Conservation (phyloP, 768 basidiomycete genomes). For the Lactifluus rugatus region DNA sequence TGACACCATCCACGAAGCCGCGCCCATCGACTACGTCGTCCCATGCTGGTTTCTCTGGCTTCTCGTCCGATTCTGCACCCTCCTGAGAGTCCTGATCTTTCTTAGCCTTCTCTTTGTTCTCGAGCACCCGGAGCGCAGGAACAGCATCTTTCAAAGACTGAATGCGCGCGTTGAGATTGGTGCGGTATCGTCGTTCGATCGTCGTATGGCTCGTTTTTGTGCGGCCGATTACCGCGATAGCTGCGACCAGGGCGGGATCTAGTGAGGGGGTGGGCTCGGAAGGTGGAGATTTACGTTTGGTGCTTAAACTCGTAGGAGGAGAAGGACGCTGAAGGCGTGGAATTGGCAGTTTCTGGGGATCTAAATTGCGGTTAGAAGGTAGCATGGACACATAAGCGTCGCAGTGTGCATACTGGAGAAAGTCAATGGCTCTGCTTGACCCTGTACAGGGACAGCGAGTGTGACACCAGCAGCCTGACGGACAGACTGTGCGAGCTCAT, state of each 20-base stretch:
- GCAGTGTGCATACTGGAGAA: conserved; percentile 17
- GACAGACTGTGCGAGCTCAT: conserved; percentile 31
- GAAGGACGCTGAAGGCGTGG: conserved; percentile 42
- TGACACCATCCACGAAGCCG: conserved; percentile 87
- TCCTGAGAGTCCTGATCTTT: conserved; percentile 8
- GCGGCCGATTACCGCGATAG: conserved; percentile 28
- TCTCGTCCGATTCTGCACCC: not conserved
- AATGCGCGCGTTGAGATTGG: conserved; percentile 81
- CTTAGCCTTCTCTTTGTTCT: conserved; percentile 37
- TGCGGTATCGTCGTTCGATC: conserved; percentile 81
- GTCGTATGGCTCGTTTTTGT: conserved; percentile 88
- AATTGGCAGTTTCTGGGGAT: conserved; percentile 33
- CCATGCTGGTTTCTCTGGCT: conserved; percentile 3
- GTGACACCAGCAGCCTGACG: conserved; percentile 31
- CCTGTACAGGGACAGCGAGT: conserved; percentile 31
- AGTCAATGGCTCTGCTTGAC: conserved; percentile 26
- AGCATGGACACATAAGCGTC: not conserved
- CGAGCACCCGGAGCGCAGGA: conserved; percentile 72
- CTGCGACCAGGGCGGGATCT: conserved; percentile 17
- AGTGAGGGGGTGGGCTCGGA: conserved; percentile 14
- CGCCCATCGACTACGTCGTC: conserved; percentile 65
- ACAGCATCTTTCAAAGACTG: conserved; percentile 72
- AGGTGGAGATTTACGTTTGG: conserved; percentile 19
- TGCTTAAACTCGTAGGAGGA: conserved; percentile 29
- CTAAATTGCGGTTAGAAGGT: conserved; percentile 1